Evolutionary conservation across 2,329 filamentous ascomycete species (phyloP).

Genomic region (Zymoseptoria pseudotritici): DNA sequence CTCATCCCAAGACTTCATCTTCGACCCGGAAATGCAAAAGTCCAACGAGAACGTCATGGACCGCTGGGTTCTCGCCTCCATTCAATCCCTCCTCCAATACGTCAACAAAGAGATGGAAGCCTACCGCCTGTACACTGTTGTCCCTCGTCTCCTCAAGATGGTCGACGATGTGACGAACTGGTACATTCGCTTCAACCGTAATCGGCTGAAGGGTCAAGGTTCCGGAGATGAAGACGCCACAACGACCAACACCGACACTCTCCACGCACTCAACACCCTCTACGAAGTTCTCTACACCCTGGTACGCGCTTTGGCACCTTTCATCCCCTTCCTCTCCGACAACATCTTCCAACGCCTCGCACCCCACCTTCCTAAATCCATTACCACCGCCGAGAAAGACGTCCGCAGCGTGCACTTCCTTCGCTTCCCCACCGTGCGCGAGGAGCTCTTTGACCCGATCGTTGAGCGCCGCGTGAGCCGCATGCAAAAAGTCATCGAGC

Average conservation of each 20-base stretch:
- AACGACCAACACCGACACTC: slow-evolving; percentile 68
- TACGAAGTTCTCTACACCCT: slow-evolving; percentile 91
- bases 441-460: slow-evolving; percentile 78
- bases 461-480: slow-evolving; percentile 80
- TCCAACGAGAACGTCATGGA: slow-evolving; percentile 91
- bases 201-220: slow-evolving; percentile 67
- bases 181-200: slow-evolving; percentile 94
- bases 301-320: slow-evolving; percentile 80
- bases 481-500: slow-evolving; percentile 94
- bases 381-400: slow-evolving; percentile 58
- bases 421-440: slow-evolving; percentile 76
- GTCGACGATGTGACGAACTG: slow-evolving; percentile 98
- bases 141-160: slow-evolving; percentile 62
- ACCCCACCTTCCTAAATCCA: slow-evolving; percentile 67
- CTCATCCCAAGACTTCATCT: slow-evolving; percentile 66
- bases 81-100: slow-evolving; percentile 83
- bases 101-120: slow-evolving; percentile 87
- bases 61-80: slow-evolving; percentile 86
- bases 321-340: slow-evolving; percentile 92
- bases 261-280: slow-evolving; percentile 84
- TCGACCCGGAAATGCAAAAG: slow-evolving; percentile 66
- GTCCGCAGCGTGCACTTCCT: slow-evolving; percentile 87
- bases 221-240: slow-evolving; percentile 47
- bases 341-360: slow-evolving; percentile 83
- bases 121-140: slow-evolving; percentile 71